Conservation (phyloP, 2,329 filamentous ascomycete species). For the Fusarium tupiense region DNA sequence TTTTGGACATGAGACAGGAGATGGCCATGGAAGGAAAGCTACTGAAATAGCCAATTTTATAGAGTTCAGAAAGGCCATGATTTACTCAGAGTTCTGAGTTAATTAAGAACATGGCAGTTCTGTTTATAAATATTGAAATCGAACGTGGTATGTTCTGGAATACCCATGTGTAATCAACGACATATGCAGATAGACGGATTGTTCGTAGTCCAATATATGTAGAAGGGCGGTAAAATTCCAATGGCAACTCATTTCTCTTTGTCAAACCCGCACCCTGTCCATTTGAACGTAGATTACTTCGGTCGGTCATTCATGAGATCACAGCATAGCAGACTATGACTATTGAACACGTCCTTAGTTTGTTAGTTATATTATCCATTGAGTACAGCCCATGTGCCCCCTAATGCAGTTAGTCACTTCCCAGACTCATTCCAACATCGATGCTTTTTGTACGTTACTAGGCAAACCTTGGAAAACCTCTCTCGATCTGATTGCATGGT, state of each 20-base stretch:
- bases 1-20: not conserved
- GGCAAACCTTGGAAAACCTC: not conserved
- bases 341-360: not conserved
- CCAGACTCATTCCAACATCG: accelerated
- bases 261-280: not conserved
- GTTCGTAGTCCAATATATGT: not conserved
- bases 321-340: not conserved
- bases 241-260: not conserved
- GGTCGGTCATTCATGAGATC: accelerated
- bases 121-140: not conserved
- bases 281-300: not conserved
- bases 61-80: not conserved
- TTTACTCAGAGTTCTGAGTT: not conserved
- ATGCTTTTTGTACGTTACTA: not conserved
- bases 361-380: accelerated
- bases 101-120: too few relatives aligned
- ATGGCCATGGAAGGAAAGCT: accelerated
- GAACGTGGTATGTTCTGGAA: not conserved
- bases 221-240: not conserved
- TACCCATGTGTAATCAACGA: not conserved
- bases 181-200: accelerated
- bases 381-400: not conserved
- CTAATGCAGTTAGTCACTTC: not conserved
- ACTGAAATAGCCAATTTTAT: not conserved
- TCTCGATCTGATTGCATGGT: not conserved